Evolutionary conservation across 2,329 filamentous ascomycete species (phyloP), one percentile per base, ranked within the genome.

Genomic region (Colletotrichum navitas): DNA sequence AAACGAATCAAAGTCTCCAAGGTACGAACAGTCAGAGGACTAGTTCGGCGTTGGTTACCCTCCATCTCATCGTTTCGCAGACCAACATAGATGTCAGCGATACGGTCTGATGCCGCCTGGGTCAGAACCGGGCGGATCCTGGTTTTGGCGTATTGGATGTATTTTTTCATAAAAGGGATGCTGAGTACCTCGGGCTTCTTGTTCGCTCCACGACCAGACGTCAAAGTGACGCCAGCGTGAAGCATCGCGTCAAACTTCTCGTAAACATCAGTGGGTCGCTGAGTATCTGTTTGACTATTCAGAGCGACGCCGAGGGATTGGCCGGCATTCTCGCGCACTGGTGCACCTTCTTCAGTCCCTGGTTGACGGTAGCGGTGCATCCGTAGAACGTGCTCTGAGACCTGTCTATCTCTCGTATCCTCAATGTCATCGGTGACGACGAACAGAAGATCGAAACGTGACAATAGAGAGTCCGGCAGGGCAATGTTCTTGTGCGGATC

Each of bases 81-180:
- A 12, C 93, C 93, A 45, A 97, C 96, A 80, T 98, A 99, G 21
- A 95, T 93, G 41, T 94, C 89, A 47, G 95, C 91, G 78, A 99
- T 97, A 74, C 97, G 93, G 76, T 98, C 94, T 14, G 94, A 94
- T 7, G 96, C 95, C 55, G 94, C 94, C 79, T 96, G 94, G 0
- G 95, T 97, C 73, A 99, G 85, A 51, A 97, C 86, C 0, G 96
- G 96, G 87, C 94, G 97, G 78, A 97, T 89, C 79, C 96, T 88
- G 45, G 90, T 93, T 85, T 99, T 99, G 74, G 96, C 94, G 81
- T 99, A 99, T 80, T 99, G 96, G 56, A 99, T 97, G 81, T 98
- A 99, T 83, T 99, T 99, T 85, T 99, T 99, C 86, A 99, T 94
- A 83, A 99, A 99, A 0, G 95, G 93, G 72, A 99, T 98, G 83